Evolutionary conservation across 2,329 filamentous ascomycete species (phyloP).

Genomic region (Tolypocladium guangdongense): DNA sequence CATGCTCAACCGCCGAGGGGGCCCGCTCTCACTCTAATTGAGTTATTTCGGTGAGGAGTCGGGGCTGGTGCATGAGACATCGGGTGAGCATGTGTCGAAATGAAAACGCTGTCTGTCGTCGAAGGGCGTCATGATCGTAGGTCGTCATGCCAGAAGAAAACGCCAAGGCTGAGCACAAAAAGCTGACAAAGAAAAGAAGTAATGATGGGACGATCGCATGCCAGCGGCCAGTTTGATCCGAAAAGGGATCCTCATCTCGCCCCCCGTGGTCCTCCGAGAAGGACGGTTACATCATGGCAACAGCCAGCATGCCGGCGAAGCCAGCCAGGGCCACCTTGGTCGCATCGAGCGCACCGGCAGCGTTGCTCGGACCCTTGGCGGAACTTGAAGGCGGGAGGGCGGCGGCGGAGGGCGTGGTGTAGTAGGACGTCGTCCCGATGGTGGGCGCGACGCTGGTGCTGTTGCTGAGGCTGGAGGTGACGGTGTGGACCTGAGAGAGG

Average conservation of each 20-base stretch:
- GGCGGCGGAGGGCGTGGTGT: constrained; percentile 11
- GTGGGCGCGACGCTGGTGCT: constrained; percentile 21
- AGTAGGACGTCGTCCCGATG: constrained; percentile 11
- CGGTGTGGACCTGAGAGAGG: constrained; percentile 34
- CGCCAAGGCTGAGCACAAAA: not conserved
- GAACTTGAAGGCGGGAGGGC: constrained; percentile 21
- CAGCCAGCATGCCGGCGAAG: constrained; percentile 37
- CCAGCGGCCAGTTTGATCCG: not conserved
- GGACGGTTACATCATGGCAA: constrained; percentile 36
- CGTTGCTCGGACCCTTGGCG: constrained; percentile 25
- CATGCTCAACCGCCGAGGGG: not conserved
- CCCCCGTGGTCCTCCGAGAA: not conserved
- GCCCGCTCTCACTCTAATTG: not conserved
- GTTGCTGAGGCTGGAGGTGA: constrained; percentile 21
- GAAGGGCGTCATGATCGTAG: constrained; percentile 2
- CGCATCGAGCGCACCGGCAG: constrained; percentile 31
- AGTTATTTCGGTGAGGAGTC: not conserved
- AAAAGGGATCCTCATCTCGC: not conserved
- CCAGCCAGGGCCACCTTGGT: constrained; percentile 36
- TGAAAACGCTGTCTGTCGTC: not conserved
- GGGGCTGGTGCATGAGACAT: not conserved
- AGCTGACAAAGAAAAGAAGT: constrained; percentile 2
- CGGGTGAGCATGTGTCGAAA: not conserved
- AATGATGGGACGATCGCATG: not conserved
- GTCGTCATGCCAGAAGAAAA: not conserved